Evolutionary conservation across 83 land plant species (phyloP).

Genomic region (Thuja plicata): DNA sequence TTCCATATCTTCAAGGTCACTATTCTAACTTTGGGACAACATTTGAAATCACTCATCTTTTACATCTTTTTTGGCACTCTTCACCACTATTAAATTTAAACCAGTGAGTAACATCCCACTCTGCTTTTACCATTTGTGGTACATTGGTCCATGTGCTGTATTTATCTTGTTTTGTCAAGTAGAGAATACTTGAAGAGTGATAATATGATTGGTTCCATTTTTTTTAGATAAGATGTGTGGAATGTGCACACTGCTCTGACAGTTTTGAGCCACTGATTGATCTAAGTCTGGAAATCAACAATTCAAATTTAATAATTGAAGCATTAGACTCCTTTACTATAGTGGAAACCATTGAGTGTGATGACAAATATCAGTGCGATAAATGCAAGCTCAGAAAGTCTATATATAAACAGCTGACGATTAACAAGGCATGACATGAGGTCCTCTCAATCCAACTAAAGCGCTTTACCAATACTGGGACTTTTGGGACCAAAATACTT

Average conservation of each 20-base stretch:
- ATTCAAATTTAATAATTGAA: slow-evolving; percentile 24
- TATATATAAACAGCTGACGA: slow-evolving; percentile 32
- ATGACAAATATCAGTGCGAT: slow-evolving; percentile 40
- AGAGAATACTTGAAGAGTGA: neutral
- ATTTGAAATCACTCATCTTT: slow-evolving; percentile 29
- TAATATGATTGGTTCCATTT: neutral
- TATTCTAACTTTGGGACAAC: too few relatives aligned
- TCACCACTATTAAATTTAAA: too few relatives aligned
- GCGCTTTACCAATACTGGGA: slow-evolving; percentile 47
- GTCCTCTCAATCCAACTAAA: slow-evolving; percentile 52
- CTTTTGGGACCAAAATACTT: slow-evolving; percentile 33
- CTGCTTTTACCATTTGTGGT: neutral
- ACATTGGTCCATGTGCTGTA: too few relatives aligned
- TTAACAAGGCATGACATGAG: slow-evolving; percentile 36
- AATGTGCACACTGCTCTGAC: slow-evolving; percentile 44
- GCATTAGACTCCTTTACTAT: slow-evolving; percentile 48
- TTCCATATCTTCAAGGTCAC: too few relatives aligned
- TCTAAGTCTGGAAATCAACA: slow-evolving; percentile 58
- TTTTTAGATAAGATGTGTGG: slow-evolving; percentile 48
- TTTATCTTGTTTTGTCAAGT: neutral
- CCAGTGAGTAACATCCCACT: neutral
- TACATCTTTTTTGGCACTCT: too few relatives aligned
- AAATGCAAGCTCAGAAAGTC: slow-evolving; percentile 41
- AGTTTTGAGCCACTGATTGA: slow-evolving; percentile 49
- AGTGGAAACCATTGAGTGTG: slow-evolving; percentile 44